Percentiles rank a stretch among this genome's conserved stretches.
Evolutionary conservation across 495 filamentous ascomycete species (phyloP).

Genomic region (Penicillium pancosmium): DNA sequence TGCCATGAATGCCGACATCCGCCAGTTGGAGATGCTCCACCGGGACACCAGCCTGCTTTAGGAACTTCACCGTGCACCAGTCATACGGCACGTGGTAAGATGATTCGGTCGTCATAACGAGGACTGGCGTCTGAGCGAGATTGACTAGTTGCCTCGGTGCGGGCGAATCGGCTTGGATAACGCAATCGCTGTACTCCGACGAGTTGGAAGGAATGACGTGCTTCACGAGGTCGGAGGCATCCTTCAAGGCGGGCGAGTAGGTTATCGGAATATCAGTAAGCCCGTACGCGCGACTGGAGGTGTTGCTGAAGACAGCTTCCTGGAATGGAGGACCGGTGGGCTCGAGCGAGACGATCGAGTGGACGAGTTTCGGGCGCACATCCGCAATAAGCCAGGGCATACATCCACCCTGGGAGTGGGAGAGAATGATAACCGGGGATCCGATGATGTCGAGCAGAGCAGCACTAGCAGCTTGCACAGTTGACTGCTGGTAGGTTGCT

Average conservation of each 20-base stretch:
- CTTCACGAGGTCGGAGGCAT: slow-evolving; percentile 30
- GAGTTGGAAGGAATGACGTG: slow-evolving; percentile 28
- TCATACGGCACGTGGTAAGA: slow-evolving; percentile 62
- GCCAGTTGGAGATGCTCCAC: slow-evolving; percentile 49
- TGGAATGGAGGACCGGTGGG: slow-evolving; percentile 57
- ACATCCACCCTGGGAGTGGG: slow-evolving; percentile 57
- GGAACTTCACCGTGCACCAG: slow-evolving; percentile 54
- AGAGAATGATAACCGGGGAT: slow-evolving; percentile 46
- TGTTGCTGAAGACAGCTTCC: slow-evolving; percentile 30
- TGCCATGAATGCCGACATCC: slow-evolving; percentile 53
- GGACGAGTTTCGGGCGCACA: slow-evolving; percentile 45
- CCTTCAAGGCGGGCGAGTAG: slow-evolving; percentile 47
- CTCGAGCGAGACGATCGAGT: slow-evolving; percentile 54
- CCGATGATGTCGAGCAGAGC: slow-evolving; percentile 53
- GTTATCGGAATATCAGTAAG: slow-evolving; percentile 52
- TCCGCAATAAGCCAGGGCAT: slow-evolving; percentile 54
- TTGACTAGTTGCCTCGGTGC: slow-evolving; percentile 53
- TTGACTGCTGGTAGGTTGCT: slow-evolving; percentile 39
- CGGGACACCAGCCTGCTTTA: slow-evolving; percentile 57
- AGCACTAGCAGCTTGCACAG: slow-evolving; percentile 46
- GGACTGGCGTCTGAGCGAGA: slow-evolving; percentile 45
- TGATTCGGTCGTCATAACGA: slow-evolving; percentile 54
- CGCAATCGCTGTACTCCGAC: slow-evolving; percentile 30
- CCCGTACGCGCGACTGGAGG: slow-evolving; percentile 40
- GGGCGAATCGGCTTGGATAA: slow-evolving; percentile 46